Conservation (phyloP, 179 eudicot genomes). For the Beta lomatogona region DNA sequence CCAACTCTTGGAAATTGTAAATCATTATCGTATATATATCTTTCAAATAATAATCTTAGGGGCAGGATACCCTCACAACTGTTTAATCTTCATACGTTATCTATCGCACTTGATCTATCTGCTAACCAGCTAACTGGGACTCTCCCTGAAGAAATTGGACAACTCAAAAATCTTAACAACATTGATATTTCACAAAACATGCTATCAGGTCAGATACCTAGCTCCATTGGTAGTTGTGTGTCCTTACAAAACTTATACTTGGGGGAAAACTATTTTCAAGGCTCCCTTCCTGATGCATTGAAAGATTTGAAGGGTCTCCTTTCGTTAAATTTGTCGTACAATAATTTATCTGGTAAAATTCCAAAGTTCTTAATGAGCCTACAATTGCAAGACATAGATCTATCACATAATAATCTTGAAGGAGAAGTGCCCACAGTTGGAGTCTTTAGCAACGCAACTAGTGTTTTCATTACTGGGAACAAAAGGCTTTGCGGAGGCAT, state of each 20-base stretch:
- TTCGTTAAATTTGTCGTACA: slow-evolving; percentile 29
- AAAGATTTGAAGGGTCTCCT: background rate
- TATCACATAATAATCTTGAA: slow-evolving; percentile 29
- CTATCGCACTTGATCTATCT: background rate
- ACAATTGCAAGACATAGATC: slow-evolving; percentile 2
- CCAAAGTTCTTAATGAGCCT: slow-evolving; percentile 4
- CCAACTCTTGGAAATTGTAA: slow-evolving; percentile 14
- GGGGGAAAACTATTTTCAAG: slow-evolving; percentile 15
- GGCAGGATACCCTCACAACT: slow-evolving; percentile 26
- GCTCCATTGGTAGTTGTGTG: slow-evolving; percentile 1
- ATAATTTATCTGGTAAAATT: slow-evolving; percentile 24
- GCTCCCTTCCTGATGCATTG: slow-evolving; percentile 19
- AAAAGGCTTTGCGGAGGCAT: slow-evolving; percentile 39
- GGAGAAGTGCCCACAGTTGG: slow-evolving; percentile 31
- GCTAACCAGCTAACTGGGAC: slow-evolving; percentile 18
- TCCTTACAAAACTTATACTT: background rate
- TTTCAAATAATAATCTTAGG: slow-evolving; percentile 19
- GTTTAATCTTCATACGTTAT: slow-evolving; percentile 6
- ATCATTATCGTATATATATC: background rate
- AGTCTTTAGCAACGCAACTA: slow-evolving; percentile 29
- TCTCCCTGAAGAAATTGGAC: slow-evolving; percentile 20
- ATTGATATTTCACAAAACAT: slow-evolving; percentile 23
- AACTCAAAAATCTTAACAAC: background rate
- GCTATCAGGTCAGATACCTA: slow-evolving; percentile 27
- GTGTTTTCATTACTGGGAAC: slow-evolving; percentile 28